Evolutionary conservation across 2,329 filamentous ascomycete genomes (phyloP), one percentile per base, ranked within the genome.

Genomic region (Diaporthe destruens): DNA sequence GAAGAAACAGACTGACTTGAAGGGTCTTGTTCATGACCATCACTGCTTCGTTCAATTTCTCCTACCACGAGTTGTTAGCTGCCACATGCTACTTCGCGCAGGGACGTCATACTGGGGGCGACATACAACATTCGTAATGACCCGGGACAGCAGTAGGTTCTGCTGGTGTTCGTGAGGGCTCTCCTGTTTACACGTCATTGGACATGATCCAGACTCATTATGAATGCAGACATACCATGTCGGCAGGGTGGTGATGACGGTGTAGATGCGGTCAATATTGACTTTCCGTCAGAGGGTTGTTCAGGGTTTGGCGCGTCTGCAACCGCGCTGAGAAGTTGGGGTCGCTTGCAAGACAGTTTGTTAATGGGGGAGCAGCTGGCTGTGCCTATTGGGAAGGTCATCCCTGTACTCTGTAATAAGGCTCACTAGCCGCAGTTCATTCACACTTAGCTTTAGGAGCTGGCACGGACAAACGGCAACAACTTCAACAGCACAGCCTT

Each of bases 101-200:
- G 6, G 12, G 34, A 23, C 1, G 9, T 12, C 18, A 23, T 8
- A 55, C 18, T 3, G 25, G 69, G 66, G 55, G 36, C 16, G 20
- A 44, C 36, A 80, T 89, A 98, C 96, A 80, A 98, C 95, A 80
- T 99, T 99, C 80, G 92, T 96, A 84, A 98, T 97, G 84, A 99
- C 98, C 75, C 96, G 94, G 29, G 94, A 96, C 57, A 98, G 89
- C 78, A 99, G 88, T 69, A 98, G 87, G 79, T 93, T 97, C 87
- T 99, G 96, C 86, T 98, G 96, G 78, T 98, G 95, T 82, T 98
- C 96, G 80, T 99, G 96, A 51, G 96, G 96, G 79, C 94, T 98
- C 83, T 99, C 96, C 96, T 92, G 67, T 32, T 20, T 2, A 2
- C 0, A 25, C 0, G 34, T 11, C 34, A 70, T 55, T 11, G 11